These are phyloP conservation scores for Daldinia concentrica DNA, from an alignment of 495 filamentous ascomycete species.

Conservation along the genomic window DNA sequence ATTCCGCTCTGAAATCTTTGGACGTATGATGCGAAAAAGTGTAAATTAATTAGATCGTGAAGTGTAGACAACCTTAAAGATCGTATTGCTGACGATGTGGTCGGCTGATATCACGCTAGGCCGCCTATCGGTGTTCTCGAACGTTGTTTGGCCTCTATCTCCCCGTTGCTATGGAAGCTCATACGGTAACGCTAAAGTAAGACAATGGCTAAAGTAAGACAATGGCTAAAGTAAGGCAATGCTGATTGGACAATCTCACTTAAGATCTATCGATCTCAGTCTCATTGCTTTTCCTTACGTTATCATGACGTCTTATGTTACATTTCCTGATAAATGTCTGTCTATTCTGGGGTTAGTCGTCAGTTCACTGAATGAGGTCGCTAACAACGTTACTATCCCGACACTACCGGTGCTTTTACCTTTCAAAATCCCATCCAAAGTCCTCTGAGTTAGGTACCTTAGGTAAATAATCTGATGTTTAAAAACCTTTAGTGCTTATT, in stretches of 20 bases:
- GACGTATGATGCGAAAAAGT: background rate
- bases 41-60: background rate
- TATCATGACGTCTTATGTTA: conserved; percentile 15
- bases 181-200: background rate
- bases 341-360: conserved; percentile 1
- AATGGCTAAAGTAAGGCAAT: background rate
- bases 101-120: background rate
- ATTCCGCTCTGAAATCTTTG: background rate
- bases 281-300: background rate
- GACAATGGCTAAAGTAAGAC: background rate
- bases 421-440: background rate
- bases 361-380: conserved; percentile 3
- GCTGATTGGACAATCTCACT: background rate
- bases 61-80: background rate
- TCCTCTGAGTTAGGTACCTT: background rate
- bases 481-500: conserved; percentile 12
- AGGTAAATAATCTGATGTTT: conserved; percentile 5
- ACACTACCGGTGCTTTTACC: background rate
- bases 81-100: conserved; percentile 11
- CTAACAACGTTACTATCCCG: conserved; percentile 8
- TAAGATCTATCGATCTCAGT: background rate
- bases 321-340: conserved; percentile 3
- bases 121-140: conserved; percentile 1
- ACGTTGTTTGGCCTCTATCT: background rate
- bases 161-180: conserved; percentile 1